Conservation (phyloP, 352 stramenopile genomes). For the Globisporangium spinosum region DNA sequence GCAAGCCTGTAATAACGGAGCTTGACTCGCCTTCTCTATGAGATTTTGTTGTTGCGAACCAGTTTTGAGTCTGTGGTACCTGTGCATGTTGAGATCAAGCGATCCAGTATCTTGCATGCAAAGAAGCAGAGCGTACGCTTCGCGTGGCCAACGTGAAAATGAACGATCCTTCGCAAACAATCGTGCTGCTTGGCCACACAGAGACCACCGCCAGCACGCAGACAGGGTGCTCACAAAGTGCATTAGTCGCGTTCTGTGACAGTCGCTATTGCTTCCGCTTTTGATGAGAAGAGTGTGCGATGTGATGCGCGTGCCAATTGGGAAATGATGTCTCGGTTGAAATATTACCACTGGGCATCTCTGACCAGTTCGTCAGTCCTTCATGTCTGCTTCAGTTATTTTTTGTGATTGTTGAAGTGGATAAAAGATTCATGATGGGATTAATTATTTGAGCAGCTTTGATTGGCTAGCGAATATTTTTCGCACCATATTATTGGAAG, state of each 20-base stretch:
- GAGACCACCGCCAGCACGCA: background rate
- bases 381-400: background rate
- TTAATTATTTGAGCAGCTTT: background rate
- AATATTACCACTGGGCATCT: background rate
- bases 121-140: too few species aligned
- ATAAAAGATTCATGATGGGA: background rate
- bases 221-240: too few species aligned
- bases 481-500: slow-evolving; percentile 1
- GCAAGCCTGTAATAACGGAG: background rate
- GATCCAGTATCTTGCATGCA: too few species aligned
- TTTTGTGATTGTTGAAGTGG: background rate
- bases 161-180: background rate
- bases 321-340: background rate
- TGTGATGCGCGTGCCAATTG: background rate
- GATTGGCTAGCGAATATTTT: background rate
- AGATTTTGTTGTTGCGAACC: background rate
- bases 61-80: background rate
- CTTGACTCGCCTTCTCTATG: too few species aligned
- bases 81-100: background rate
- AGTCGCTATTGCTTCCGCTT: background rate
- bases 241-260: background rate
- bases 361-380: background rate
- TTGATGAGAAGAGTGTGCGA: background rate
- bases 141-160: too few species aligned
- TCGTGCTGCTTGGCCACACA: background rate